A percentile compares a stretch with the other conserved stretches of the same genome.
Conservation (phyloP, 1,139 yeast genomes). For the Suhomyces bribrorum region DNA sequence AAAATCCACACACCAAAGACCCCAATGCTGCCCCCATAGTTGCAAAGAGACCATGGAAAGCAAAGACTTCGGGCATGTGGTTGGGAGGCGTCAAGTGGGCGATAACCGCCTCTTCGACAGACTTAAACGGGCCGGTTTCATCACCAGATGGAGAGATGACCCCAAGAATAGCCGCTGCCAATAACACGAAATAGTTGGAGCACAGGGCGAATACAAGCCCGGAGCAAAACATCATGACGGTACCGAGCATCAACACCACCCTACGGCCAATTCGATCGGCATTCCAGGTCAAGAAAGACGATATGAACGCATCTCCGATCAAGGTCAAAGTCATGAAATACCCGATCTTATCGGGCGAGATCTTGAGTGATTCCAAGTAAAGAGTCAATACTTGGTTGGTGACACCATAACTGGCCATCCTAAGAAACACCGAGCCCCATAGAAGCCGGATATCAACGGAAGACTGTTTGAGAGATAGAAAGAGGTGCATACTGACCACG, state of each 20-base stretch:
- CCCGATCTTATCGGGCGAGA: conserved; percentile 66
- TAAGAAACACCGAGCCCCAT: conserved; percentile 68
- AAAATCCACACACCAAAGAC: conserved; percentile 61
- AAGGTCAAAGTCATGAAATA: conserved; percentile 81
- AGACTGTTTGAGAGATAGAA: conserved; percentile 28
- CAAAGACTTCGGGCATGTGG: conserved; percentile 73
- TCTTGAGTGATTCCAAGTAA: conserved; percentile 57
- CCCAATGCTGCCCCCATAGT: conserved; percentile 80
- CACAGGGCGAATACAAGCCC: conserved; percentile 63
- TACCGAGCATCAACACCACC: conserved; percentile 62
- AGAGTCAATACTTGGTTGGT: conserved; percentile 80
- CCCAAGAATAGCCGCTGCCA: conserved; percentile 57
- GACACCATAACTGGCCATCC: conserved; percentile 78
- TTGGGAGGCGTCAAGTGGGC: conserved; percentile 75
- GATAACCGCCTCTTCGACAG: conserved; percentile 82
- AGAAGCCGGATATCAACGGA: conserved; percentile 61
- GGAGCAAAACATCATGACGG: conserved; percentile 67
- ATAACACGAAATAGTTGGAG: conserved; percentile 53
- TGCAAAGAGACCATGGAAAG: conserved; percentile 67
- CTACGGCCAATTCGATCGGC: conserved; percentile 79
- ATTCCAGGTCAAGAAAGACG: conserved; percentile 73
- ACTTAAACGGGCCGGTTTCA: conserved; percentile 90
- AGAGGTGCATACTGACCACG: conserved; percentile 24
- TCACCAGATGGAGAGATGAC: conserved; percentile 90
- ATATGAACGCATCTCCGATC: conserved; percentile 74